Evolutionary conservation across 1,139 yeast genomes (phyloP).

Genomic region (Pichia sp.): DNA sequence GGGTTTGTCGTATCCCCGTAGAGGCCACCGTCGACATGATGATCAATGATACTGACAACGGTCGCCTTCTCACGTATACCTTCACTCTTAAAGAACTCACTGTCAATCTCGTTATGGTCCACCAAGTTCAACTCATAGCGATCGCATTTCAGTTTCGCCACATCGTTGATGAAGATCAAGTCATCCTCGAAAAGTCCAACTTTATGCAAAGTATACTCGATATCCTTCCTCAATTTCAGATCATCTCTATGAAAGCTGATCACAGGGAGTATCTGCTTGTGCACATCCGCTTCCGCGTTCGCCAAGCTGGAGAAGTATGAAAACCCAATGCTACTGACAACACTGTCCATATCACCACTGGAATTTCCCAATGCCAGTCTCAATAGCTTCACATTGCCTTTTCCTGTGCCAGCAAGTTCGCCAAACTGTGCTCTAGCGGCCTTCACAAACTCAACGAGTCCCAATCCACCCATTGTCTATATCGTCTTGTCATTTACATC

Average conservation of each 20-base stretch:
- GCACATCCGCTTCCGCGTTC: constrained; percentile 1
- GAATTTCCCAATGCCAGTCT: constrained; percentile 85
- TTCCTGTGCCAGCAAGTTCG: no score
- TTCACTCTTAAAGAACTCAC: constrained; percentile 24
- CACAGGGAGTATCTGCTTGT: constrained; percentile 63
- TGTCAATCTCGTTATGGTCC: constrained; percentile 56
- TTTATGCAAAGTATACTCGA: constrained; percentile 44
- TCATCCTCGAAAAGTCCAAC: constrained; percentile 42
- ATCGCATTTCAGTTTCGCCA: constrained; percentile 20
- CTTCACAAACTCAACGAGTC: no score
- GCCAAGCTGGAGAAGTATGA: constrained; percentile 37
- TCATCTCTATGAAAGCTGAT: constrained; percentile 67
- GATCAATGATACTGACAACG: constrained; percentile 70
- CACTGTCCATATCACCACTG: constrained; percentile 81
- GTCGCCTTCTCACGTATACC: constrained; percentile 70
- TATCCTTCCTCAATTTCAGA: constrained; percentile 63
- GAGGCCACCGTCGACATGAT: constrained; percentile 67
- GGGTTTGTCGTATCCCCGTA: constrained; percentile 42
- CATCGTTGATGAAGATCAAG: constrained; percentile 63
- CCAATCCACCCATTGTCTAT: no score
- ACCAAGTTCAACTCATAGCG: constrained; percentile 41
- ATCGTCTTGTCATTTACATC: no score
- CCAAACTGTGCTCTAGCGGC: no score
- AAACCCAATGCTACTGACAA: constrained; percentile 63
- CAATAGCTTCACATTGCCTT: no score